These are phyloP conservation scores for Yamadazyma sp. DNA, from an alignment of 805 yeast species.

Conservation along the genomic window DNA sequence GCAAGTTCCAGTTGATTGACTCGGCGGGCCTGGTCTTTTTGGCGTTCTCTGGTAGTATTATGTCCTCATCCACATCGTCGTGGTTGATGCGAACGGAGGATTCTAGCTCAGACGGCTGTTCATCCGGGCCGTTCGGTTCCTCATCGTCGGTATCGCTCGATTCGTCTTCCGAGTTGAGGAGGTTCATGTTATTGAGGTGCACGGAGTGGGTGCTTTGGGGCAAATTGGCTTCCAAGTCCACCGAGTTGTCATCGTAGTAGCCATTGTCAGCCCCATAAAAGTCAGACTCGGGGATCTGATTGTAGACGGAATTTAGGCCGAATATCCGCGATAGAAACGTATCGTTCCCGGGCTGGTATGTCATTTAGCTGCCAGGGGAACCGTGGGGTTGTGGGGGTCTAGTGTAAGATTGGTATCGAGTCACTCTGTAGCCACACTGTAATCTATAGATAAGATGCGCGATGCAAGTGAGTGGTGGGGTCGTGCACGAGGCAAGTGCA, in stretches of 20 bases:
- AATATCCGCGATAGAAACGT: conserved; percentile 66
- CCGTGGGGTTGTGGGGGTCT: too few relatives aligned
- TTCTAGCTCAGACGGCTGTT: background rate
- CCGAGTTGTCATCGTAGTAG: conserved; percentile 13
- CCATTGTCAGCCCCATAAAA: conserved; percentile 17
- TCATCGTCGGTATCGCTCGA: conserved; percentile 1
- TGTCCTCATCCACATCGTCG: conserved; percentile 2
- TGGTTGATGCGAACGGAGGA: background rate
- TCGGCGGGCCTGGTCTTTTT: background rate
- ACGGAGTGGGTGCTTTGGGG: conserved; percentile 6
- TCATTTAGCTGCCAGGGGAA: too few relatives aligned
- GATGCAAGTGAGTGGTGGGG: too few relatives aligned
- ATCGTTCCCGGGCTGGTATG: conserved; percentile 29
- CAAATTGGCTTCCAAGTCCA: conserved; percentile 24
- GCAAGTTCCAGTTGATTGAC: conserved; percentile 6
- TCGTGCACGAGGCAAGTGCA: too few relatives aligned
- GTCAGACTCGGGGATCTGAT: conserved; percentile 14
- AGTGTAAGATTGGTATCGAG: too few relatives aligned
- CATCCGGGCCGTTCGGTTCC: background rate
- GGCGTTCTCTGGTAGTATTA: background rate
- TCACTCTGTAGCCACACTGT: too few relatives aligned
- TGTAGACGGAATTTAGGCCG: conserved; percentile 48
- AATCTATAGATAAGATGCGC: too few relatives aligned
- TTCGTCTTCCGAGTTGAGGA: conserved; percentile 10
- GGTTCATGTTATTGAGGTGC: conserved; percentile 6